These are phyloP conservation scores for Fomitopsis betulina DNA, from an alignment of 1,284 basidiomycete genomes.

Conservation along the genomic window DNA sequence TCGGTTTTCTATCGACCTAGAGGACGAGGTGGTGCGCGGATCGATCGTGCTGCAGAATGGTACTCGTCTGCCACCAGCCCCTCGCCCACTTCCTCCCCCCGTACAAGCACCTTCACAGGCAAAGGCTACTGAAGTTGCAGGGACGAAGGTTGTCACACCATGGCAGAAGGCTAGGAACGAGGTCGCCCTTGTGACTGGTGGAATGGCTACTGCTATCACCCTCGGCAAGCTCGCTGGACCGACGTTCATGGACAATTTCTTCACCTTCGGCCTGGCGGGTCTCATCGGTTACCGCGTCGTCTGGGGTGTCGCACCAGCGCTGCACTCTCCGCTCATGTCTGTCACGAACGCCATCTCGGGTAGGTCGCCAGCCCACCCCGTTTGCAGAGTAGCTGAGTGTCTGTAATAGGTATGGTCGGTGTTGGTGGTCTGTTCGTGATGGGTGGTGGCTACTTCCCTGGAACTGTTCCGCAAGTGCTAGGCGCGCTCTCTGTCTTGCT, in stretches of 20 bases:
- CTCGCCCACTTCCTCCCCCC: conserved; percentile 57
- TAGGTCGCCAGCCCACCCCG: conserved; percentile 11
- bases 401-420: conserved; percentile 60
- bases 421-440: conserved; percentile 84
- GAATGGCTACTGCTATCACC: conserved; percentile 67
- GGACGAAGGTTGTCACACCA: conserved; percentile 65
- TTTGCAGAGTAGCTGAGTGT: neutral
- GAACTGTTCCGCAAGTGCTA: conserved; percentile 72
- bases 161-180: conserved; percentile 78
- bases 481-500: conserved; percentile 78
- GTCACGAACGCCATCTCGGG: conserved; percentile 81
- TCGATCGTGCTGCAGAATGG: conserved; percentile 74
- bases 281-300: conserved; percentile 83
- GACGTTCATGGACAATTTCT: conserved; percentile 81
- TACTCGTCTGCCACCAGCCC: conserved; percentile 57
- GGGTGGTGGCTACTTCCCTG: conserved; percentile 82
- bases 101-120: conserved; percentile 43
- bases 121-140: conserved; percentile 47
- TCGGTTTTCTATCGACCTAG: conserved; percentile 62
- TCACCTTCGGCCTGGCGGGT: conserved; percentile 79
- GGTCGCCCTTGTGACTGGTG: conserved; percentile 65
- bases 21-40: conserved; percentile 81
- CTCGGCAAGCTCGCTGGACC: conserved; percentile 76
- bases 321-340: conserved; percentile 84
- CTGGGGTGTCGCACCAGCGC: conserved; percentile 81